Conservation (phyloP, 345 rosid genomes). For the Streptanthus diversifolius region DNA sequence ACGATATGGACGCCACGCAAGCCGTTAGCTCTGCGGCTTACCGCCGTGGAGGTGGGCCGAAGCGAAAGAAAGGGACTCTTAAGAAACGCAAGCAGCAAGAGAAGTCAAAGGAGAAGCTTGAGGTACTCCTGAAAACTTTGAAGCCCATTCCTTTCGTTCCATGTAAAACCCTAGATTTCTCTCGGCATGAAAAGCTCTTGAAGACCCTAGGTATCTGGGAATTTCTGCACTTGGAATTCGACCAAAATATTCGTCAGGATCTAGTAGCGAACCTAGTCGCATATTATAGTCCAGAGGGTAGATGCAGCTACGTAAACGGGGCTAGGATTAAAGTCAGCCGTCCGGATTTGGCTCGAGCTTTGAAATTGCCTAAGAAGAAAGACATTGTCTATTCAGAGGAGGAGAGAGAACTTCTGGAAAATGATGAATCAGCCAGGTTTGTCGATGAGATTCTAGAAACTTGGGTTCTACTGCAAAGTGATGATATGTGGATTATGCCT, state of each 20-base stretch:
- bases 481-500: conserved; percentile 80
- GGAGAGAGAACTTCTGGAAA: conserved; percentile 38
- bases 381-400: conserved; percentile 26
- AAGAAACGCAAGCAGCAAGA: conserved; percentile 39
- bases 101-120: conserved; percentile 50
- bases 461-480: conserved; percentile 63
- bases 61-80: conserved; percentile 37
- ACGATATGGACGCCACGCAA: conserved; percentile 24
- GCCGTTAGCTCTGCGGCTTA: conserved; percentile 17
- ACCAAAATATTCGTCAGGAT: conserved; percentile 44
- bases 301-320: conserved; percentile 65
- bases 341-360: conserved; percentile 75
- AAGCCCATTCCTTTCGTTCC: conserved; percentile 59
- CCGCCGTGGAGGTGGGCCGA: conserved; percentile 47
- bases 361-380: conserved; percentile 62
- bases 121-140: conserved; percentile 38
- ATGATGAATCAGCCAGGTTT: conserved; percentile 48
- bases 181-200: conserved; percentile 52
- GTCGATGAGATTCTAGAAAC: conserved; percentile 55
- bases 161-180: conserved; percentile 51
- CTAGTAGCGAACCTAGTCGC: conserved; percentile 66
- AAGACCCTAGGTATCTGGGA: conserved; percentile 80
- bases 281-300: conserved; percentile 31
- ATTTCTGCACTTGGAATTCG: conserved; percentile 67
- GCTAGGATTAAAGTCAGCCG: conserved; percentile 54